Evolutionary conservation across 176 grass and related monocot genomes (phyloP).

Genomic region (Carex parvula): DNA sequence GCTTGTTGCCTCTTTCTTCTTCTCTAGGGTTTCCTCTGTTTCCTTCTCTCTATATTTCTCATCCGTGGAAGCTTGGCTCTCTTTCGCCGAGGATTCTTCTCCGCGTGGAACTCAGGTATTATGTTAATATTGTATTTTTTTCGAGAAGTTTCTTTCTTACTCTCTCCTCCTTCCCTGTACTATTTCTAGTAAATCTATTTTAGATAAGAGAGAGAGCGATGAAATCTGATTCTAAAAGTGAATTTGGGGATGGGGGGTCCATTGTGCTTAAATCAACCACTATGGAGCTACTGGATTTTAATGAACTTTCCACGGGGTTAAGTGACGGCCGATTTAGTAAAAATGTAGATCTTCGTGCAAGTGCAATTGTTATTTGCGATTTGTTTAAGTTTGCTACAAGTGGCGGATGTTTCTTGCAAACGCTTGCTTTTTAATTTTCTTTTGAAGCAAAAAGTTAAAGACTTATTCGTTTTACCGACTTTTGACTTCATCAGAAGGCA

Average conservation of each 20-base stretch:
- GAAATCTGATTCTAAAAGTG: not conserved
- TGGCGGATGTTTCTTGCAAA: not conserved
- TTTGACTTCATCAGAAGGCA: not conserved
- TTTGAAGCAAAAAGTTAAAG: not conserved
- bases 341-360: not conserved
- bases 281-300: not conserved
- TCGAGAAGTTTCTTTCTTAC: not conserved
- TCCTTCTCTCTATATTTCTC: not conserved
- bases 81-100: slow-evolving; percentile 14
- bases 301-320: not conserved
- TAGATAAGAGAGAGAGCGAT: not conserved
- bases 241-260: not conserved
- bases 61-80: not conserved
- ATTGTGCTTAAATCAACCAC: not conserved
- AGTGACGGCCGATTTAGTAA: not conserved
- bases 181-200: not conserved
- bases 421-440: not conserved
- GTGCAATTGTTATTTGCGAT: slow-evolving; percentile 1
- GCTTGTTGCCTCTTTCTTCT: slow-evolving; percentile 3
- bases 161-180: not conserved
- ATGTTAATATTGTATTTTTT: not conserved
- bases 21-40: slow-evolving; percentile 11
- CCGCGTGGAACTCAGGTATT: slow-evolving; percentile 7
- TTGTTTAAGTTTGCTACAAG: not conserved
- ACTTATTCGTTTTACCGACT: not conserved